These are phyloP conservation scores for Nannochloropsis oceanica DNA, from an alignment of 108 stramenopile genomes.

Conservation along the genomic window DNA sequence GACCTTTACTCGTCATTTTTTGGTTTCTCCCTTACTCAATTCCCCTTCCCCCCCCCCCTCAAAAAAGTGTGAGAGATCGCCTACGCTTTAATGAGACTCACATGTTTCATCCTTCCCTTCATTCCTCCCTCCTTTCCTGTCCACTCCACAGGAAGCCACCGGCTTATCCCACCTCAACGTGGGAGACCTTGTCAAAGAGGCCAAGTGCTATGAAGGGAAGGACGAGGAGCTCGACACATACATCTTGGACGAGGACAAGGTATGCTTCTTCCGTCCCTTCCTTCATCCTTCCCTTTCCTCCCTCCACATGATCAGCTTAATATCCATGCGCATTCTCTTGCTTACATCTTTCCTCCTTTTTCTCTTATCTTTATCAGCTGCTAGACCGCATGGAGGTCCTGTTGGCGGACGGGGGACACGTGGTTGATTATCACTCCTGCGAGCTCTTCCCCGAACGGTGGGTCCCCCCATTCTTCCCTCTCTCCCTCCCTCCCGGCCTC, in stretches of 20 bases:
- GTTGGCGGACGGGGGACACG: conserved; percentile 29
- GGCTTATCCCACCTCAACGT: conserved; percentile 33
- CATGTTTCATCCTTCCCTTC: no score
- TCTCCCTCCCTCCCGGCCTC: neutral
- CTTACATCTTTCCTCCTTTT: neutral
- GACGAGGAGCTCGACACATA: conserved; percentile 40
- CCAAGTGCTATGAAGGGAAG: conserved; percentile 32
- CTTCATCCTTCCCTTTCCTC: neutral
- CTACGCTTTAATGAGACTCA: no score
- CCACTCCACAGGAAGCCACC: conserved; percentile 12
- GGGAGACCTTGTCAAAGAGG: conserved; percentile 29
- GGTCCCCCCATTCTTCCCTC: neutral
- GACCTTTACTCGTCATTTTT: no score
- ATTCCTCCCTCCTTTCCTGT: neutral
- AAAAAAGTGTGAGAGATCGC: no score
- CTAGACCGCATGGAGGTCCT: conserved; percentile 20
- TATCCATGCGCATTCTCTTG: no score
- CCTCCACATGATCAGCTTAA: no score
- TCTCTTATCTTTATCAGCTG: neutral
- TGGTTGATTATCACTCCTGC: conserved; percentile 41
- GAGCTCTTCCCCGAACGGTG: conserved; percentile 38
- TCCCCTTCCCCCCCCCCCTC: no score
- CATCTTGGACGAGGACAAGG: conserved; percentile 38
- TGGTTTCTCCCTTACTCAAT: no score
- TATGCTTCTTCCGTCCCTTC: neutral